phyloP scores from a whole-genome alignment of 306 rosid genomes.

The Chamaecrista fasciculata region DNA sequence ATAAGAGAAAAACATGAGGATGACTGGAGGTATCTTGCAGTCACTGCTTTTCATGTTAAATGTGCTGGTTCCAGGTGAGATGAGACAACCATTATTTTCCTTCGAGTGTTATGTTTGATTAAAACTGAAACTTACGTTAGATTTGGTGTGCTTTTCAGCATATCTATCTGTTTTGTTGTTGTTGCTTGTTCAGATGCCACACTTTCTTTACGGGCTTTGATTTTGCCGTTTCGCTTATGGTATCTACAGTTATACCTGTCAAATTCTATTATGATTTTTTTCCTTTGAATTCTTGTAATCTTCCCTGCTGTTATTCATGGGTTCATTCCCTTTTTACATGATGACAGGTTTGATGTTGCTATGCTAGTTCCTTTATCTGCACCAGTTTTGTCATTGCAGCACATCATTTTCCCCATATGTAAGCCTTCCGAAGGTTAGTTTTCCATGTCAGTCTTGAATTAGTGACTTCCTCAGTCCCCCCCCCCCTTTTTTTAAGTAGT shows the following conservation, averaged over 20 bases:
- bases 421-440: slow-evolving; percentile 57
- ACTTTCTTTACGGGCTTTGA: slow-evolving; percentile 66
- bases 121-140: neutral
- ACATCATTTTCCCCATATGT: slow-evolving; percentile 54
- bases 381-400: slow-evolving; percentile 87
- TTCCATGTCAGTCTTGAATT: slow-evolving; percentile 10
- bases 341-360: slow-evolving; percentile 84
- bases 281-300: neutral
- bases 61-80: slow-evolving; percentile 72
- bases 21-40: slow-evolving; percentile 97
- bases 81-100: slow-evolving; percentile 23
- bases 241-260: slow-evolving; percentile 34
- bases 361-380: slow-evolving; percentile 65
- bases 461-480: no score
- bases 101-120: slow-evolving; percentile 23
- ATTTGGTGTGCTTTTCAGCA: slow-evolving; percentile 53
- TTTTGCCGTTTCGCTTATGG: slow-evolving; percentile 90
- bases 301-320: slow-evolving; percentile 7
- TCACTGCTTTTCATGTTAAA: slow-evolving; percentile 87
- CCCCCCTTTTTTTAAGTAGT: no score
- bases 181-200: slow-evolving; percentile 96
- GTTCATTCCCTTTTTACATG: slow-evolving; percentile 15
- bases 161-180: slow-evolving; percentile 79
- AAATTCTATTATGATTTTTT: slow-evolving; percentile 3
- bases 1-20: slow-evolving; percentile 64